Evolutionary conservation across 1,284 basidiomycete species (phyloP).

Genomic region (Sporisorium reilianum): DNA sequence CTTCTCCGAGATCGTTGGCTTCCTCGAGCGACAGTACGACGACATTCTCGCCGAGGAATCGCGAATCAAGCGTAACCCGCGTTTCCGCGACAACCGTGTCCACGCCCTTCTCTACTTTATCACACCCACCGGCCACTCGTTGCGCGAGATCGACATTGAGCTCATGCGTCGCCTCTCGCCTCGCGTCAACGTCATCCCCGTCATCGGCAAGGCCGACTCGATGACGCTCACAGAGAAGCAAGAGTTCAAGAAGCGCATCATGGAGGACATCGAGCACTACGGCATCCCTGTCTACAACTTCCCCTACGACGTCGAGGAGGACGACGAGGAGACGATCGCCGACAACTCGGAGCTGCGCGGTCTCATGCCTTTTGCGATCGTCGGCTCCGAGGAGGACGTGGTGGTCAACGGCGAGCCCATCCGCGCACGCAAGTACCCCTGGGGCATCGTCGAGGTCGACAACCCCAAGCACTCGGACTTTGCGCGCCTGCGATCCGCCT

Average conservation of each 20-base stretch:
- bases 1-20: constrained; percentile 85
- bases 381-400: constrained; percentile 97
- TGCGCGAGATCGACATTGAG: constrained; percentile 98
- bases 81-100: constrained; percentile 91
- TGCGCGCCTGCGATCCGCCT: constrained; percentile 86
- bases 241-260: constrained; percentile 95
- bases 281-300: constrained; percentile 99
- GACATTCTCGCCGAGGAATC: constrained; percentile 99
- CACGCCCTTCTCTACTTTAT: constrained; percentile 99
- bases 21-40: constrained; percentile 99
- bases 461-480: constrained; percentile 99
- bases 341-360: constrained; percentile 78
- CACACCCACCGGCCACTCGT: constrained; percentile 86
- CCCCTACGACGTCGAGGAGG: constrained; percentile 97
- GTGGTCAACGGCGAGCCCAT: constrained; percentile 90
- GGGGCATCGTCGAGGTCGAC: constrained; percentile 98
- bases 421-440: constrained; percentile 92
- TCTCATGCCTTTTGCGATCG: constrained; percentile 86
- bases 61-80: constrained; percentile 98
- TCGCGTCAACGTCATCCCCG: constrained; percentile 95
- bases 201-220: constrained; percentile 96
- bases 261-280: constrained; percentile 99
- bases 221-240: constrained; percentile 76
- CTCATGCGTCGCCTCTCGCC: constrained; percentile 67
- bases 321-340: constrained; percentile 97